These are phyloP conservation scores for Tubosaeta sp. DNA, from an alignment of 768 basidiomycete genomes.

Conservation along the genomic window DNA sequence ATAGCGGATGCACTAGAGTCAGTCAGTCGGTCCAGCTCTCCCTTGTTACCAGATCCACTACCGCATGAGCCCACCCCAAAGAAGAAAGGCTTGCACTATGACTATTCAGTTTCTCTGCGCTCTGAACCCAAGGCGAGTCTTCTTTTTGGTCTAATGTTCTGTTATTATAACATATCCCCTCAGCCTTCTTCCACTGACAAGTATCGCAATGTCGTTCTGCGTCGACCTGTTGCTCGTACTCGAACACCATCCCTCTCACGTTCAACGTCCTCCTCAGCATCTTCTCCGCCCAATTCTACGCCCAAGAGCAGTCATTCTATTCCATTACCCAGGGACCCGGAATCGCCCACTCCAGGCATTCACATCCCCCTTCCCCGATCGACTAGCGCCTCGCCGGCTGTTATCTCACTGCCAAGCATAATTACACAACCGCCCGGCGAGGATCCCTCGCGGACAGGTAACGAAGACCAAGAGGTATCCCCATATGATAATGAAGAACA, in stretches of 20 bases:
- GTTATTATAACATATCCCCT: background rate
- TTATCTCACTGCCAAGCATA: constrained; percentile 25
- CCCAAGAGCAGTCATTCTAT: constrained; percentile 53
- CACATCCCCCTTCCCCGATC: constrained; percentile 52
- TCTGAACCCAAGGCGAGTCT: constrained; percentile 55
- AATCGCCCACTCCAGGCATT: constrained; percentile 45
- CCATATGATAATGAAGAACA: constrained; percentile 3
- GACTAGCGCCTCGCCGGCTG: constrained; percentile 45
- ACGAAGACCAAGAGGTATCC: constrained; percentile 11
- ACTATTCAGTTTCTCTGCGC: constrained; percentile 56
- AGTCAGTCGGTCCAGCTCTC: constrained; percentile 52
- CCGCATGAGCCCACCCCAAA: constrained; percentile 41
- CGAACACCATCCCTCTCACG: constrained; percentile 67
- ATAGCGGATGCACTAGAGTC: constrained; percentile 56
- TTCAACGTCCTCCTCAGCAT: constrained; percentile 47
- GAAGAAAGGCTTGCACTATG: constrained; percentile 44
- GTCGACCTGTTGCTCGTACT: constrained; percentile 45
- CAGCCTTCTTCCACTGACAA: constrained; percentile 63
- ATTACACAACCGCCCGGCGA: constrained; percentile 21
- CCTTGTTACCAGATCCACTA: constrained; percentile 35
- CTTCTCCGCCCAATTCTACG: constrained; percentile 62
- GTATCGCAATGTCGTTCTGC: constrained; percentile 58
- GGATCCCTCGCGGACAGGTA: constrained; percentile 9
- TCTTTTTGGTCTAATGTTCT: background rate
- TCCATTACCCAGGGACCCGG: constrained; percentile 35